phyloP scores from a whole-genome alignment of 129 eudicot species.

The Pittosporum tobira region DNA sequence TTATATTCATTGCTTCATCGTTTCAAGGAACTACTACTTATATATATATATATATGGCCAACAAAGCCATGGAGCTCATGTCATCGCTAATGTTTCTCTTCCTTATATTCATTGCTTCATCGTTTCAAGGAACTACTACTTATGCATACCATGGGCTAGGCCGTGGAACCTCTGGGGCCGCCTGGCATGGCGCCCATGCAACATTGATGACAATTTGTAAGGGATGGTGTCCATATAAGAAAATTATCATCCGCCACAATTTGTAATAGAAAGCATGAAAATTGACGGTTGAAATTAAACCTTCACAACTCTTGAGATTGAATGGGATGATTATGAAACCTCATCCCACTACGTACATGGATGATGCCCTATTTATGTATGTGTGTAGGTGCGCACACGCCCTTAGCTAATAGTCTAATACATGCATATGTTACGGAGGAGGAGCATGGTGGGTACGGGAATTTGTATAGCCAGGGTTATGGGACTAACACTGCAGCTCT shows the following conservation, averaged over 20 bases:
- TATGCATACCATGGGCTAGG: slow-evolving; percentile 5
- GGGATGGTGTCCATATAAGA: too few relatives aligned
- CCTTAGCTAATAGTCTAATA: too few relatives aligned
- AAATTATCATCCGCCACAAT: too few relatives aligned
- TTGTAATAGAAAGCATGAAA: too few relatives aligned
- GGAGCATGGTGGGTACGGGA: slow-evolving; percentile 73
- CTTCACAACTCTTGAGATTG: too few relatives aligned
- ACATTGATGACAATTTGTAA: too few relatives aligned
- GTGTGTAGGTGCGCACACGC: too few relatives aligned
- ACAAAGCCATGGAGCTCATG: not conserved
- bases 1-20: slow-evolving; percentile 11
- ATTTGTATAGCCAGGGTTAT: slow-evolving; percentile 57
- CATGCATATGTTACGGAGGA: too few relatives aligned
- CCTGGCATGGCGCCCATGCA: slow-evolving; percentile 45
- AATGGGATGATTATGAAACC: too few relatives aligned
- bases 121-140: slow-evolving; percentile 6
- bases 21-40: slow-evolving; percentile 4
- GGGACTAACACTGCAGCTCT: slow-evolving; percentile 65
- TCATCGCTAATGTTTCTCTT: slow-evolving; percentile 12
- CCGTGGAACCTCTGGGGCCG: slow-evolving; percentile 15
- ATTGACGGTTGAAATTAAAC: too few relatives aligned
- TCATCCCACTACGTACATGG: too few relatives aligned
- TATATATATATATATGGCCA: slow-evolving; percentile 11
- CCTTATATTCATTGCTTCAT: slow-evolving; percentile 9
- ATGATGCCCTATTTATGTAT: too few relatives aligned